A percentile compares a stretch with the other conserved stretches of the same genome.
Conservation (phyloP, 345 rosid genomes). For the Stellera chamaejasme region DNA sequence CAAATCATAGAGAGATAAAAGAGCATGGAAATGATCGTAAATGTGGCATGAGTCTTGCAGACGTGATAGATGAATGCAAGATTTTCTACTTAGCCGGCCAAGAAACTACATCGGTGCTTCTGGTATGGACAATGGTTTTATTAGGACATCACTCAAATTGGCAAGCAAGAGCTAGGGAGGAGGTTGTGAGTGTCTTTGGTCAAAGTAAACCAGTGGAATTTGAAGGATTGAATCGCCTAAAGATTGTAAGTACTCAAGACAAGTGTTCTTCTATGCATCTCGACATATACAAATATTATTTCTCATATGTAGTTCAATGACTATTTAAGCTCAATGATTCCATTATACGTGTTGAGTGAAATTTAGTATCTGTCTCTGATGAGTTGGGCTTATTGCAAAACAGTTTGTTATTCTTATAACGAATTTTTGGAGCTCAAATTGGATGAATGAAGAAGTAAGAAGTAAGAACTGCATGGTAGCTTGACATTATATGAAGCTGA, state of each 20-base stretch:
- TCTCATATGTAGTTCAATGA: no score
- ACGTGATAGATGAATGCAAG: conserved; percentile 23
- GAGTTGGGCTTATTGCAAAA: no score
- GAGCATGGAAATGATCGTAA: conserved; percentile 8
- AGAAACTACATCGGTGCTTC: conserved; percentile 17
- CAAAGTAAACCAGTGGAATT: not conserved
- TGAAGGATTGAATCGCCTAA: no score
- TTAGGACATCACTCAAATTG: conserved; percentile 16
- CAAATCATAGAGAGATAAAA: conserved; percentile 16
- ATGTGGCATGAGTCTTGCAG: conserved; percentile 8
- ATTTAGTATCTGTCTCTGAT: no score
- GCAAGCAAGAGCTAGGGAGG: conserved; percentile 25
- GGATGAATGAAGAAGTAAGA: no score
- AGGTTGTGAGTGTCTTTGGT: conserved; percentile 15
- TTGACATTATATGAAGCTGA: no score
- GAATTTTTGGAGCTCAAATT: no score
- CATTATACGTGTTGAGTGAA: not conserved
- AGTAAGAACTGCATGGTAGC: no score
- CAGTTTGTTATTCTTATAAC: no score
- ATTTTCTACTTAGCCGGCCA: conserved; percentile 26
- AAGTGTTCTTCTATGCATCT: no score
- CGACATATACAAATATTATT: no score
- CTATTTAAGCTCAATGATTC: not conserved
- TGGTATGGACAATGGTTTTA: conserved; percentile 22
- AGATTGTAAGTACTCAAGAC: no score